These are phyloP conservation scores for Neocatenulostroma microsporum DNA, from an alignment of 2,329 filamentous ascomycete species.

Conservation along the genomic window DNA sequence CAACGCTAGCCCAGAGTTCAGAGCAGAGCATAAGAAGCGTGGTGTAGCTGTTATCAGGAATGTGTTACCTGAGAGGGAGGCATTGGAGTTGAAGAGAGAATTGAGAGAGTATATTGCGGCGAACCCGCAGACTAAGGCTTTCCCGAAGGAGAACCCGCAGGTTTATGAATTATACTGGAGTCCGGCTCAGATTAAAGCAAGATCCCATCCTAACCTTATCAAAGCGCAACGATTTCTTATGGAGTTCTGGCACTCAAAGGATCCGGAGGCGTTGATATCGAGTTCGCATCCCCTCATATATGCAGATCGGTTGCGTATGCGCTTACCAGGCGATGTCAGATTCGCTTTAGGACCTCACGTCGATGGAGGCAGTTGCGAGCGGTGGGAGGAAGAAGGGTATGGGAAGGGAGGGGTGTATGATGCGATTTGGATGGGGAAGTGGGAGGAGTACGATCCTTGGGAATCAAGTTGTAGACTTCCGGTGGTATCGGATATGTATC, in stretches of 20 bases:
- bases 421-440: conserved; percentile 61
- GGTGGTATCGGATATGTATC: conserved; percentile 67
- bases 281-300: conserved; percentile 42
- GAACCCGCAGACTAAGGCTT: conserved; percentile 42
- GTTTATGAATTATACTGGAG: conserved; percentile 48
- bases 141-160: conserved; percentile 42
- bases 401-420: conserved; percentile 60
- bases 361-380: conserved; percentile 44
- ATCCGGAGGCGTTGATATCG: conserved; percentile 37
- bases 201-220: conserved; percentile 41
- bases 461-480: conserved; percentile 62
- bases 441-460: conserved; percentile 79
- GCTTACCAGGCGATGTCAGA: conserved; percentile 48
- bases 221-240: conserved; percentile 42
- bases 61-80: conserved; percentile 38
- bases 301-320: conserved; percentile 43
- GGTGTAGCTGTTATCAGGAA: conserved; percentile 43
- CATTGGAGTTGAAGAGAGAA: conserved; percentile 38
- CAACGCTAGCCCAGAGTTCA: conserved; percentile 48
- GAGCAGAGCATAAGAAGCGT: conserved; percentile 50
- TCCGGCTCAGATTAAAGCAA: conserved; percentile 39
- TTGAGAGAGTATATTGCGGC: conserved; percentile 38
- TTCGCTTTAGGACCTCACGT: conserved; percentile 52
- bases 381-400: conserved; percentile 56
- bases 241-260: conserved; percentile 42